Conservation (phyloP, 495 filamentous ascomycete genomes). For the Talaromyces wortmannii region DNA sequence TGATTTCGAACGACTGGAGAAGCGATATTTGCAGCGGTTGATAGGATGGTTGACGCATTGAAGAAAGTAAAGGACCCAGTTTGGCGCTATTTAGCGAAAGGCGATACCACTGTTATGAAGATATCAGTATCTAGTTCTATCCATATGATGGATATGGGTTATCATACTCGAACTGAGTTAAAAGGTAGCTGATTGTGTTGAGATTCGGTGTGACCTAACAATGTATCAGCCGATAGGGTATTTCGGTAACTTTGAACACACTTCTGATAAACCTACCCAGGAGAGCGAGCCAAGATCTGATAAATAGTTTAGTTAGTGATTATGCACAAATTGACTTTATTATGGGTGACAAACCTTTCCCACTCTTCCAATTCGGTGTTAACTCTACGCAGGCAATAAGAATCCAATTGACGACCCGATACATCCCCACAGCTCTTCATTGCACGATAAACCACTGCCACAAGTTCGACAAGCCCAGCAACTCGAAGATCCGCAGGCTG, state of each 20-base stretch:
- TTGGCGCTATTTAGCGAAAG: constrained; percentile 12
- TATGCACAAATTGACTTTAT: neutral
- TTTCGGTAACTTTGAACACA: neutral
- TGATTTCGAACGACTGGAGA: constrained; percentile 4
- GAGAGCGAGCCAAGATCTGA: neutral
- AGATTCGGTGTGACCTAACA: constrained; percentile 6
- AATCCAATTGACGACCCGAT: constrained; percentile 7
- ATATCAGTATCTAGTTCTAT: neutral
- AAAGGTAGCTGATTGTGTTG: constrained; percentile 12
- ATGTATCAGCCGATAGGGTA: neutral
- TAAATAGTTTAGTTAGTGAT: neutral
- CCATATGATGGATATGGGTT: neutral
- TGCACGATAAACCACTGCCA: constrained; percentile 8
- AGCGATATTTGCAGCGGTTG: neutral
- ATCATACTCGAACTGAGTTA: constrained; percentile 11
- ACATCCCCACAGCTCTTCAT: constrained; percentile 10
- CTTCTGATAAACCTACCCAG: neutral
- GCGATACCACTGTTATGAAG: constrained; percentile 9
- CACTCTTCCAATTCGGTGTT: constrained; percentile 11
- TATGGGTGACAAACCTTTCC: constrained; percentile 6
- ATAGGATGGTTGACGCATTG: neutral
- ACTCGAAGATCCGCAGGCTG: constrained; percentile 9
- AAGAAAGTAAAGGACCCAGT: constrained; percentile 8
- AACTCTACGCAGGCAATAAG: constrained; percentile 1
- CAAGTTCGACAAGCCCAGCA: constrained; percentile 9